phyloP scores from a whole-genome alignment of 805 yeast genomes.

The Candida insectalens region DNA sequence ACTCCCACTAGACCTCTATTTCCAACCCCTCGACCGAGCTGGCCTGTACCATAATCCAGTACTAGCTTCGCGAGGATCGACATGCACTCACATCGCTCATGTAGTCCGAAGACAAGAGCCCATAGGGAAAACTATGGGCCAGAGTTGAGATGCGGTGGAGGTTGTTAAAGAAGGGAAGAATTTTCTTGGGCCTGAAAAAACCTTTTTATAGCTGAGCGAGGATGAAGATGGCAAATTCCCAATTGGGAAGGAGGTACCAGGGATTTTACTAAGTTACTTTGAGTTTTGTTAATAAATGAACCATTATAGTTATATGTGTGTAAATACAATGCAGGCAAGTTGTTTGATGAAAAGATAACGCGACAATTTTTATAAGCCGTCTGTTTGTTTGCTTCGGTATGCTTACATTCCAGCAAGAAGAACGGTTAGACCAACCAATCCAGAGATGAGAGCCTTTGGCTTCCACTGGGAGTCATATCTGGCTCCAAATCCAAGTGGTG shows the following conservation, averaged over 20 bases:
- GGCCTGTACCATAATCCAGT: constrained; percentile 51
- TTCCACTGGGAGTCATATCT: constrained; percentile 12
- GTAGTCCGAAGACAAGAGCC: constrained; percentile 19
- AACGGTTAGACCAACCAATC: constrained; percentile 13
- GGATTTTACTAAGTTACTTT: too few species aligned
- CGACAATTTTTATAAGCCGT: too few species aligned
- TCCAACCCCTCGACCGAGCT: constrained; percentile 98
- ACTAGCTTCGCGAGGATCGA: constrained; percentile 30
- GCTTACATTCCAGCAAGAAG: constrained; percentile 11
- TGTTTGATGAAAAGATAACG: too few species aligned
- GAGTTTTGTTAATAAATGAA: too few species aligned
- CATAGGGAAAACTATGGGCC: constrained; percentile 12
- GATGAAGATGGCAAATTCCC: too few species aligned
- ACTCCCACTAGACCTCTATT: constrained; percentile 32
- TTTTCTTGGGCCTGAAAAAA: too few species aligned
- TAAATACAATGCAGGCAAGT: too few species aligned
- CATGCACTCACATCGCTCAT: constrained; percentile 21
- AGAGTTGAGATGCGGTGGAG: constrained; percentile 25
- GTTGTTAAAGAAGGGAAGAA: constrained; percentile 24
- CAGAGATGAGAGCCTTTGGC: constrained; percentile 12
- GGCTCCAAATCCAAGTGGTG: too few species aligned
- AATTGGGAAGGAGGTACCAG: too few species aligned
- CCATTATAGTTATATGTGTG: too few species aligned
- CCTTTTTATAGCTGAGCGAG: too few species aligned
- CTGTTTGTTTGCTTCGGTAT: too few species aligned